Evolutionary conservation across 2,329 filamentous ascomycete genomes (phyloP).

Genomic region (Rutstroemia sydowiana): DNA sequence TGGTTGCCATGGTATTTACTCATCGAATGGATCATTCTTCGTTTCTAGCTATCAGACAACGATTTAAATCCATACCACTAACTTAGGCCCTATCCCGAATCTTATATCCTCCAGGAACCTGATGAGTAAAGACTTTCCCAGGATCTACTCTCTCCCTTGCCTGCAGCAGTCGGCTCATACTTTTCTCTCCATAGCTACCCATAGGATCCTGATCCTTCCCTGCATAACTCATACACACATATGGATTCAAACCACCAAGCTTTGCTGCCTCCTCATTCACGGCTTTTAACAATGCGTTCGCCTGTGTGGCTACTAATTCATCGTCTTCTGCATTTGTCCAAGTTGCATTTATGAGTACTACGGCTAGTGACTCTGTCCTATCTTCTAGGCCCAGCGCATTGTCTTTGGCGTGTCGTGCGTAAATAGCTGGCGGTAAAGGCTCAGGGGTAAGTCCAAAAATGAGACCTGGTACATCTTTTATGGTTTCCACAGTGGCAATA

Average conservation of each 20-base stretch:
- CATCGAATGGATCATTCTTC: too few species aligned
- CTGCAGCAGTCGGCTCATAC: not conserved
- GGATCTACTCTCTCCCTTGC: not conserved
- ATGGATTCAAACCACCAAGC: not conserved
- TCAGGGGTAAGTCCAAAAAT: not conserved
- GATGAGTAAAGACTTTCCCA: not conserved
- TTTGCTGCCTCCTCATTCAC: not conserved
- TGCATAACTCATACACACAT: slow-evolving; percentile 10
- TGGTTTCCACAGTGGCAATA: not conserved
- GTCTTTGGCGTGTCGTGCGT: not conserved
- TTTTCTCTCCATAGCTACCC: not conserved
- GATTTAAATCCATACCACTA: too few species aligned
- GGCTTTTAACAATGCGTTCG: not conserved
- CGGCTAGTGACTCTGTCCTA: not conserved
- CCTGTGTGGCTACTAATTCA: not conserved
- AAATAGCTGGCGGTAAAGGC: not conserved
- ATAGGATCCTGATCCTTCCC: slow-evolving; percentile 6
- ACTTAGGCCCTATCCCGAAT: not conserved
- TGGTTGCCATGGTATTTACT: too few species aligned
- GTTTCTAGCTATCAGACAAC: too few species aligned
- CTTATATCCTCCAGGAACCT: not conserved
- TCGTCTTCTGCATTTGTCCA: not conserved
- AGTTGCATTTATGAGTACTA: not conserved
- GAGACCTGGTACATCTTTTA: not conserved
- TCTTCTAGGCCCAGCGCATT: not conserved